Conservation (phyloP, 345 rosid genomes). For the Melaleuca quinquenervia region DNA sequence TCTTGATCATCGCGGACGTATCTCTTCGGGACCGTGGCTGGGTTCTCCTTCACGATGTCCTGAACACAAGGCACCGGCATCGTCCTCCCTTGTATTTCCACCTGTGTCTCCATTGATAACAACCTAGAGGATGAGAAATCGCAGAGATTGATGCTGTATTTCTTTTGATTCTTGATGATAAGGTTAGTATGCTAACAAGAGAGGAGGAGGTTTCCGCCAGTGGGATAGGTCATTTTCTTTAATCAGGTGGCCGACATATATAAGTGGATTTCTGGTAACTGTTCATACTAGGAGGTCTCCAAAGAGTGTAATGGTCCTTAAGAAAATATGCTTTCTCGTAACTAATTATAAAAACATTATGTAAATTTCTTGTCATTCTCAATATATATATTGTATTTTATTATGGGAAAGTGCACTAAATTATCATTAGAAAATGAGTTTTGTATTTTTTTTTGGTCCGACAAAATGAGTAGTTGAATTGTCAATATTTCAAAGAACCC, state of each 20-base stretch:
- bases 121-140: neutral
- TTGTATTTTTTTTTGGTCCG: too few species aligned
- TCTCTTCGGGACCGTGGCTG: neutral
- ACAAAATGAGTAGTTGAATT: too few species aligned
- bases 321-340: too few species aligned
- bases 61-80: neutral
- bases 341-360: too few species aligned
- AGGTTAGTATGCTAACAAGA: neutral
- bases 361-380: too few species aligned
- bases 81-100: neutral
- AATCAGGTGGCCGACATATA: neutral
- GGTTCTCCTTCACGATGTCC: constrained; percentile 2
- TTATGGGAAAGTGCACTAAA: too few species aligned
- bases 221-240: neutral
- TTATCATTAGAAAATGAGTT: too few species aligned
- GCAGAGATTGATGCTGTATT: neutral
- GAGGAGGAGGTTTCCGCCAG: neutral
- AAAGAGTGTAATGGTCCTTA: neutral
- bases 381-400: too few species aligned
- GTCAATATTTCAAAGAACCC: too few species aligned
- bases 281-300: neutral
- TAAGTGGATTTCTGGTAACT: neutral
- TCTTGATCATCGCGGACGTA: neutral
- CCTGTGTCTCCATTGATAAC: neutral
- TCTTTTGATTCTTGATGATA: neutral